Conservation (phyloP, 306 rosid species). For the Mucuna pruriens region DNA sequence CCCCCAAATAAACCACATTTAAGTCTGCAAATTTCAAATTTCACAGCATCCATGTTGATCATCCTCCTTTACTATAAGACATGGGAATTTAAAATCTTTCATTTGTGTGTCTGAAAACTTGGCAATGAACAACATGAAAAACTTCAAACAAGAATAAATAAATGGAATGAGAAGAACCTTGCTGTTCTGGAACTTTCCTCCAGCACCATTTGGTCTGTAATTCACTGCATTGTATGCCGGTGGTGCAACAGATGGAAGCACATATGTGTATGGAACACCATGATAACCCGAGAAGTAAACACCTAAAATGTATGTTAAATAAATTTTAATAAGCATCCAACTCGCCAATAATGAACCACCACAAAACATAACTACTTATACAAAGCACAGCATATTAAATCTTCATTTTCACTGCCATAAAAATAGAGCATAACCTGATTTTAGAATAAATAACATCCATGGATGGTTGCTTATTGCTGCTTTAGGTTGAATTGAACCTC, state of each 20-base stretch:
- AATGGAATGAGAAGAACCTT: slow-evolving; percentile 67
- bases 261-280: slow-evolving; percentile 64
- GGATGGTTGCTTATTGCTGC: background rate
- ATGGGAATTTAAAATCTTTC: background rate
- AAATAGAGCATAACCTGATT: slow-evolving; percentile 8
- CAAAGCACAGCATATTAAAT: slow-evolving; percentile 7
- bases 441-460: background rate
- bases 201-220: slow-evolving; percentile 78
- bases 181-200: slow-evolving; percentile 73
- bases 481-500: background rate
- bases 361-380: background rate
- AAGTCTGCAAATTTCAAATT: no score
- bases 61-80: slow-evolving; percentile 33
- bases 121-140: slow-evolving; percentile 33
- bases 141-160: slow-evolving; percentile 32
- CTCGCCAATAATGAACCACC: slow-evolving; percentile 19
- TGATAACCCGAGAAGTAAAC: slow-evolving; percentile 74
- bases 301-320: slow-evolving; percentile 56
- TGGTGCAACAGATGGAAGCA: slow-evolving; percentile 84
- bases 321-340: slow-evolving; percentile 45
- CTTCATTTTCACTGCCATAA: slow-evolving; percentile 22
- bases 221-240: slow-evolving; percentile 63
- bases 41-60: background rate
- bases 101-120: background rate
- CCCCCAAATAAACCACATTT: no score